phyloP scores from a whole-genome alignment of 192 early-diverging fungal genomes.

The Mortierella hygrophila region DNA sequence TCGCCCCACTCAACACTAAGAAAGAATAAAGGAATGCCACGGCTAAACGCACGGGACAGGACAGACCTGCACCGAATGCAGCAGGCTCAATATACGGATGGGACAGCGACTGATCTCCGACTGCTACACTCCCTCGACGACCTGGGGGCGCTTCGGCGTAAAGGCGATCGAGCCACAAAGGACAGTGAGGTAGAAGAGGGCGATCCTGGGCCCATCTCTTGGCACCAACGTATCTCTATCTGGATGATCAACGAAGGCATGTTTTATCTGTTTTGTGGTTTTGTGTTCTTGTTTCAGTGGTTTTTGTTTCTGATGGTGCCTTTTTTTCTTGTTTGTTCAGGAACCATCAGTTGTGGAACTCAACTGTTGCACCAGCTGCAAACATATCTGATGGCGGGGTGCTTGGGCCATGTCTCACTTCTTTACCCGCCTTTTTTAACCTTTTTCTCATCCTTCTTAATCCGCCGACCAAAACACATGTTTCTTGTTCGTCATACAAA shows the following conservation, averaged over 20 bases:
- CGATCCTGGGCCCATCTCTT: conserved; percentile 12
- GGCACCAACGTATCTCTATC: conserved; percentile 51
- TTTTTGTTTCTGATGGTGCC: neutral
- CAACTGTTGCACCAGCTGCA: too few species aligned
- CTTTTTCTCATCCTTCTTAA: too few species aligned
- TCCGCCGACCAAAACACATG: too few species aligned
- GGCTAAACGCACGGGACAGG: neutral
- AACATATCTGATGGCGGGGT: too few species aligned
- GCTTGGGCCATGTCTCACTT: too few species aligned
- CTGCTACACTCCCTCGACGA: neutral
- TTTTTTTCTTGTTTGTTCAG: neutral
- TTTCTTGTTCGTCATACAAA: too few species aligned
- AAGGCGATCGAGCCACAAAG: neutral
- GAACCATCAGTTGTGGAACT: too few species aligned
- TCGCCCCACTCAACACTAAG: neutral
- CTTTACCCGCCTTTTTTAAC: too few species aligned
- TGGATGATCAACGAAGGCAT: conserved; percentile 64
- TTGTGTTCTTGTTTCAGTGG: neutral
- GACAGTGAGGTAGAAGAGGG: neutral
- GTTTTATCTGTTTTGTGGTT: neutral
- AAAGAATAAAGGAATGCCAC: neutral
- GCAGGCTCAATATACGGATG: neutral
- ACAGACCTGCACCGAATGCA: neutral
- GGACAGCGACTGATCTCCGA: neutral
- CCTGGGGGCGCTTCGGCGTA: neutral